Evolutionary conservation across 306 rosid species (phyloP), one percentile per base, ranked within the genome.

Genomic region (Vicia faba): DNA sequence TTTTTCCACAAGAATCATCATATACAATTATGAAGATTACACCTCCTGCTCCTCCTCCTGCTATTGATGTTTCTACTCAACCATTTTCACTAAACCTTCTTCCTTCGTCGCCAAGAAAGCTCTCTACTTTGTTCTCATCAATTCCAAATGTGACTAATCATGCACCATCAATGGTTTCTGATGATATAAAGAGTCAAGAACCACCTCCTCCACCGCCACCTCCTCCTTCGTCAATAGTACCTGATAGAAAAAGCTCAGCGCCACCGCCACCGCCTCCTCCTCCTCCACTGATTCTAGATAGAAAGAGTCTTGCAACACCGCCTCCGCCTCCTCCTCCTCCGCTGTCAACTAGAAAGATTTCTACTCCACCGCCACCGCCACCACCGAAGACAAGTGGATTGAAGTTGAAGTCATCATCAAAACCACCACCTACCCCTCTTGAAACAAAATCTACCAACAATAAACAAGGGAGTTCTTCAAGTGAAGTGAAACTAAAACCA

Each of bases 401-500:
- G 44, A 82, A 80, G 51, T 71, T 76, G 44, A 86, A 80, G 61
- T 75, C 84, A 10, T 35, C 88, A 18, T 15, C 84, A 50, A 88
- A 85, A 76, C 84, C 86, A 13, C 82, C 89, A 19, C 85, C 86
- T 4, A 70, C 58, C 6, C 76, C 71, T n/a, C 53, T 49, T 49
- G 85, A 41, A 35, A 62, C 5, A 18, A 40, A 61, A 14, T 31
- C 13, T 19, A 14, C 45, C 19, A 64, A 33, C 11, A 63, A 9
- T 11, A 78, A 62, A 8, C 23, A 69, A 39, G 79, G 61, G 16
- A 82, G 69, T 31, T 43, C 80, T 71, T 80, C 85, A 25, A 62
- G 78, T 19, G 82, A 54, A 38, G 89, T 90, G 11, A 88, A 86
- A 64, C 29, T 95, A 78, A 90, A 88, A 88, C 92, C 97, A 10